These are phyloP conservation scores for Ogataea neopini DNA, from an alignment of 805 yeast species.

Conservation along the genomic window DNA sequence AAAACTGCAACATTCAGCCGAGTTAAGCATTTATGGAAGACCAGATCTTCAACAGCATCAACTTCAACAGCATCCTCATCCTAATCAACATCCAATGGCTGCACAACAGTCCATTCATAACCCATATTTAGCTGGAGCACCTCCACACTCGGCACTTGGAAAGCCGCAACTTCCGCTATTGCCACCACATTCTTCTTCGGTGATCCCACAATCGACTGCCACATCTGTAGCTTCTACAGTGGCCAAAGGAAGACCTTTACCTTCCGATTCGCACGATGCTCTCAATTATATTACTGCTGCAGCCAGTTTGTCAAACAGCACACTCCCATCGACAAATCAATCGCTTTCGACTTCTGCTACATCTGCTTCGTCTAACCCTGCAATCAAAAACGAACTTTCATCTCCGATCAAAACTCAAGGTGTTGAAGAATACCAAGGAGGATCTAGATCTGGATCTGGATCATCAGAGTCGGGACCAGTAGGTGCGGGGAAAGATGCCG, in stretches of 20 bases:
- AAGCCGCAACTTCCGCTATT: neutral
- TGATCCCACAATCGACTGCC: constrained; percentile 7
- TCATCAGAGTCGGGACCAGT: neutral
- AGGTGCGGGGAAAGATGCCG: neutral
- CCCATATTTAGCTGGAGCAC: constrained; percentile 4
- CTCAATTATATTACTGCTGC: constrained; percentile 31
- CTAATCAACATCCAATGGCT: neutral
- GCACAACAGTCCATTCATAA: neutral
- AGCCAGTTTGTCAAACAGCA: constrained; percentile 24
- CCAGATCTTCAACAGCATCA: constrained; percentile 9
- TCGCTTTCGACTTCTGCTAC: constrained; percentile 19
- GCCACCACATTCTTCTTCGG: constrained; percentile 7
- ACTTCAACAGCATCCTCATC: neutral
- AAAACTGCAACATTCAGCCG: constrained; percentile 7
- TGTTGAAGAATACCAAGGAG: neutral
- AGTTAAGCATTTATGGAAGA: constrained; percentile 14
- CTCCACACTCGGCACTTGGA: neutral
- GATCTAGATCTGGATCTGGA: constrained; percentile 14
- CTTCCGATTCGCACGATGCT: constrained; percentile 29
- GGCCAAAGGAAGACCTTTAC: constrained; percentile 4
- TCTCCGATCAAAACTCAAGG: constrained; percentile 25
- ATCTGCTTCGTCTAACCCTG: constrained; percentile 18
- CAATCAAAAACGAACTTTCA: constrained; percentile 19
- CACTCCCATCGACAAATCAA: constrained; percentile 9
- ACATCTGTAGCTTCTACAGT: constrained; percentile 5